Conservation (phyloP, 1,284 basidiomycete genomes). For the Apiotrichum akiyoshidainum region DNA sequence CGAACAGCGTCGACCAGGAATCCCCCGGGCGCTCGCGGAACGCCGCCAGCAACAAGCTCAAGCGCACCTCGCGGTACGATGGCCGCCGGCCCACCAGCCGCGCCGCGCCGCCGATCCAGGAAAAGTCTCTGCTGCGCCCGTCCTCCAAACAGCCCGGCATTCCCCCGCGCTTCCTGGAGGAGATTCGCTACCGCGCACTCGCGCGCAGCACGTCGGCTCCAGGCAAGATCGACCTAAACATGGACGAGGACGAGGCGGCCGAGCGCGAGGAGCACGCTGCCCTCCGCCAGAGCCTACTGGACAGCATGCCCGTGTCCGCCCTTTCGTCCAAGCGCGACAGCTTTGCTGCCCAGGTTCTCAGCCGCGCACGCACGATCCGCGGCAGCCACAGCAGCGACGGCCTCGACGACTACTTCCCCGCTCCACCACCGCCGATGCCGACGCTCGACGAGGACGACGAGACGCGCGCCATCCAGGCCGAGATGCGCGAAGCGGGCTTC, state of each 20-base stretch:
- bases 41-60: background rate
- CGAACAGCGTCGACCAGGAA: conserved; percentile 61
- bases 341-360: conserved; percentile 22
- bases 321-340: conserved; percentile 5
- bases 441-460: conserved; percentile 50
- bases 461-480: conserved; percentile 26
- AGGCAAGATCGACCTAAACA: conserved; percentile 19
- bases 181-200: conserved; percentile 42
- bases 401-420: conserved; percentile 18
- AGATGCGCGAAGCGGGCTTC: conserved; percentile 4
- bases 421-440: conserved; percentile 32
- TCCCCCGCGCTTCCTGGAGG: conserved; percentile 47
- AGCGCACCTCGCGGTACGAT: conserved; percentile 30
- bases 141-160: conserved; percentile 30
- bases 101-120: conserved; percentile 37
- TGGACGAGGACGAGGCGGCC: conserved; percentile 19
- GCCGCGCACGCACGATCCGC: conserved; percentile 17
- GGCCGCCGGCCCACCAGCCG: conserved; percentile 1
- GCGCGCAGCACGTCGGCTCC: conserved; percentile 38
- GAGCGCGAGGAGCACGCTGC: conserved; percentile 47
- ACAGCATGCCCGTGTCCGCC: background rate
- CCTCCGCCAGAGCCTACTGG: conserved; percentile 1
- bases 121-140: conserved; percentile 40
- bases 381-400: conserved; percentile 13
- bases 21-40: background rate